Base-by-base conservation (phyloP, 257 asterid genomes). In the Pogostemon cablin region DNA sequence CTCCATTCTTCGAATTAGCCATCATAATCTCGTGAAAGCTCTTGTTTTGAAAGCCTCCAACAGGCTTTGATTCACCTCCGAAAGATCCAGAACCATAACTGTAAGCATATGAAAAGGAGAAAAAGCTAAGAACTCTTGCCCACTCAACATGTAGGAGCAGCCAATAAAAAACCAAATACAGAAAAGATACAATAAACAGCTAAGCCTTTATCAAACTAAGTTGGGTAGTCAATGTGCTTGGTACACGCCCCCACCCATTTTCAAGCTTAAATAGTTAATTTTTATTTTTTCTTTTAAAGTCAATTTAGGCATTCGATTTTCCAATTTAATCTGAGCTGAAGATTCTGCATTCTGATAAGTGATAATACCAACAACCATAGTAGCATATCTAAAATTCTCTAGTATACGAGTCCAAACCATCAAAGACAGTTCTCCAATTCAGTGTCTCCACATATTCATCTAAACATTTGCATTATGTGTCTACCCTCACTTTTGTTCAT, bases 11-110 rank as follows among this genome's bases (percentile, higher is more conserved):
- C n/a, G 78, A 50, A 73, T 69, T 75, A 56, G 72, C 86, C 71
- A 81, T 73, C 82, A 75, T 77, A 15, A 65, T 81, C 60, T 82
- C 89, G 7, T 88, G 89, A 79, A 75, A 88, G 85, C 90, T 90
- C 80, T 77, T 82, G 5, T 57, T 7, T 6, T 67, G 86, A 74
- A 34, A 74, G 76, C 87, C 67, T n/a, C 77, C 86, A 20, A 86
- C 53, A 39, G 79, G 73, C 74, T 75, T 79, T 44, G 71, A 57
- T 48, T 67, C 75, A 0, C 42, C 11, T 39, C 77, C 74, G 25
- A 59, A 71, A 46, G 87, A 81, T 15, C 81, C 83, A 62, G 75
- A 76, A 46, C 80, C 88, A 70, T 79, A 53, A 41, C 93, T 83
- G 80, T 72, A 3, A 41, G 67, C 25, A 59, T 53, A 58, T 52